Base-by-base conservation (phyloP, 805 yeast species). In the Komagataella mondaviorum region DNA sequence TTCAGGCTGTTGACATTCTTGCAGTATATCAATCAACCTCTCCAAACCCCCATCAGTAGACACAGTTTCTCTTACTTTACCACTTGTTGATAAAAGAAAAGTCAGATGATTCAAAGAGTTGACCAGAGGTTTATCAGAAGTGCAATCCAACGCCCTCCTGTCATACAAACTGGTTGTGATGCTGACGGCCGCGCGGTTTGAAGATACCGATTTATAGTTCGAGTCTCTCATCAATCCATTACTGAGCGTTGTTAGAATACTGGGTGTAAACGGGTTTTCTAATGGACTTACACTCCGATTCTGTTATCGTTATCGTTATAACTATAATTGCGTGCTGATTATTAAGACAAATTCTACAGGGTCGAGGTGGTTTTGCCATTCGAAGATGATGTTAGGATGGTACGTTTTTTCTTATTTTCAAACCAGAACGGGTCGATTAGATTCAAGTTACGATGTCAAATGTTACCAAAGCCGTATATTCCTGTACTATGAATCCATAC, bases 21-120 rank as follows among this genome's bases (percentile, higher is more conserved):
- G 86, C 51, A 91, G 69, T 36, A 91, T 91, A 51, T 84, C 84
- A 44, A 91, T 88, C 51, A 91, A 72, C 50, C 98, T 72, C 63
- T 88, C 96, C 45, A 93, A 69, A 0, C 98, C 98, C 10, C 99
- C 98, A 64, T 91, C 99, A 23, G 71, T 72, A 14, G 95, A 78
- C 36, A 91, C 72, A 0, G 96, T 88, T 60, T 93, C 98, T 46
- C 99, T 76, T 2, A 91, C 96, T 60, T 90, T 84, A 36, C 88
- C 83, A 54, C 89, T 83, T 16, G 93, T 82, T 1, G 95, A 83
- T 0, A 91, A 87, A 44, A 93, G 75, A 63, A 85, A 88, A 1
- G 96, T 88, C 51, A 91, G 73, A 69, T 89, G 95, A 65, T 90
- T 91, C 59, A 91, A 71, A 6, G 96, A 88, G 72, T 88, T 89